phyloP scores from a whole-genome alignment of 164 flowering plant species.

The Houttuynia cordata region DNA sequence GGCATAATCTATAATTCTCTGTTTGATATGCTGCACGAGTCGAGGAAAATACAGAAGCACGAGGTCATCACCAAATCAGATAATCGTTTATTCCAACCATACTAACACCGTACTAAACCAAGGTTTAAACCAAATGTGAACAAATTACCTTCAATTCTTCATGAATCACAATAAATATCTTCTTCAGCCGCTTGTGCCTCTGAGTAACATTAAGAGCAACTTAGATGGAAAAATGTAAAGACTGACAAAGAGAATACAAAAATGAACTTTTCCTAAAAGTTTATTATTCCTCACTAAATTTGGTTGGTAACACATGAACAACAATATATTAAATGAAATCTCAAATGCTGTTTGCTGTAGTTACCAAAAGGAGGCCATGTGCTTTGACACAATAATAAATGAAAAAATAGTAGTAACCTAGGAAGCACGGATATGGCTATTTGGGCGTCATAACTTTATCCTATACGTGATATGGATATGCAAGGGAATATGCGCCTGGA shows the following conservation, averaged over 20 bases:
- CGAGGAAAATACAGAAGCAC: neutral
- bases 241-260: neutral
- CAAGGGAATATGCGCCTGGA: too few species aligned
- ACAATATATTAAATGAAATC: too few species aligned
- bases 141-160: constrained; percentile 60
- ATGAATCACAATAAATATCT: constrained; percentile 70
- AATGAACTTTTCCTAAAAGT: neutral
- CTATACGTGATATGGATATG: too few species aligned
- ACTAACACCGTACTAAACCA: neutral
- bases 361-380: too few species aligned
- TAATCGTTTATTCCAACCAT: neutral
- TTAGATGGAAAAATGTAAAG: neutral
- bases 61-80: neutral
- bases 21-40: constrained; percentile 9
- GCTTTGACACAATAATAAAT: too few species aligned
- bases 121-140: neutral
- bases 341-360: too few species aligned
- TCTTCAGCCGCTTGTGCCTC: constrained; percentile 67
- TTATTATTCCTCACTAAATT: too few species aligned
- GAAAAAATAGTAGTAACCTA: too few species aligned
- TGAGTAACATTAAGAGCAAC: constrained; percentile 17
- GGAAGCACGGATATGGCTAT: too few species aligned
- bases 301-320: too few species aligned
- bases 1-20: constrained; percentile 11
- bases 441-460: too few species aligned